Conservation (phyloP, 176 grass and related monocot genomes). For the Rhynchospora pubera region DNA sequence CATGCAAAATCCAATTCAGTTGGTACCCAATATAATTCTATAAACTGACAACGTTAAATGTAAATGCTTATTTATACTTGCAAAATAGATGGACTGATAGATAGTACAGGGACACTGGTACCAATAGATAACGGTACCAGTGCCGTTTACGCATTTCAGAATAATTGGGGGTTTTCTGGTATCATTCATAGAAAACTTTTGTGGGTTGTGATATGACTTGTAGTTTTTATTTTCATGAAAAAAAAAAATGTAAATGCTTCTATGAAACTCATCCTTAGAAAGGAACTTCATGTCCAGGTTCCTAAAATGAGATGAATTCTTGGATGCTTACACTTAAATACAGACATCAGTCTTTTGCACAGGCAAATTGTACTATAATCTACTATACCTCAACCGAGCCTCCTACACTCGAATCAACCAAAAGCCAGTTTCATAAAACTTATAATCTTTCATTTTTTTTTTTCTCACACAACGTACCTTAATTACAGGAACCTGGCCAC, state of each 20-base stretch:
- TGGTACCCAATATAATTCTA: neutral
- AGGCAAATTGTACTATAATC: neutral
- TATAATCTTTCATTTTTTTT: too few relatives aligned
- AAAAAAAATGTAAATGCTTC: neutral
- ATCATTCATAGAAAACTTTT: too few relatives aligned
- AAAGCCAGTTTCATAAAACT: too few relatives aligned
- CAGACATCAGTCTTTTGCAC: neutral
- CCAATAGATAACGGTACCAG: too few relatives aligned
- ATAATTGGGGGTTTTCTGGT: too few relatives aligned
- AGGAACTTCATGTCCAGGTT: neutral
- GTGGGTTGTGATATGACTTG: too few relatives aligned
- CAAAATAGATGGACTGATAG: too few relatives aligned
- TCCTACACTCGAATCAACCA: neutral
- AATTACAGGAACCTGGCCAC: conserved; percentile 64
- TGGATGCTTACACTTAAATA: neutral
- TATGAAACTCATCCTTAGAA: neutral
- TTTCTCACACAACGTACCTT: conserved; percentile 35
- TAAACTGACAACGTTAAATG: neutral
- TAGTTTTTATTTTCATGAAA: too few relatives aligned
- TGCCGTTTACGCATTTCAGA: too few relatives aligned
- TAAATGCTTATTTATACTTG: too few relatives aligned
- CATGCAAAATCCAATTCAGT: neutral
- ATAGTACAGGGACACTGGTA: too few relatives aligned
- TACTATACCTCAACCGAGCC: neutral
- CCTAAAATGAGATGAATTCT: neutral